Evolutionary conservation across 1,284 basidiomycete species (phyloP).

Genomic region (Ceratobasidium sp.): DNA sequence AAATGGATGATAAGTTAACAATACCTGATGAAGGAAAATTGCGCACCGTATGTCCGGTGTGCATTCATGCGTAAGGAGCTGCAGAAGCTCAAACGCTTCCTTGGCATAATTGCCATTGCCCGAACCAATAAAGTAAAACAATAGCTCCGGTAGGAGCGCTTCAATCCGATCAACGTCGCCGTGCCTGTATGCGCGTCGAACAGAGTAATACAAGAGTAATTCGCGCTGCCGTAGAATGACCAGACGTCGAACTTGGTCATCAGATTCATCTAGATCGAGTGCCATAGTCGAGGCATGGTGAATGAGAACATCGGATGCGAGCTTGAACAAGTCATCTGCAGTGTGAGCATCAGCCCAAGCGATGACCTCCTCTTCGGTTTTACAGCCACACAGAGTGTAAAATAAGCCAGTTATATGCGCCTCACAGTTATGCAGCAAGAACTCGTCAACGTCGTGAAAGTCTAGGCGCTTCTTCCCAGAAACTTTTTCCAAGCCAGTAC

Average conservation of each 20-base stretch:
- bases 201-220: neutral
- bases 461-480: neutral
- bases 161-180: slow-evolving; percentile 23
- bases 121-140: slow-evolving; percentile 12
- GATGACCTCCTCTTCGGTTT: neutral
- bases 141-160: neutral
- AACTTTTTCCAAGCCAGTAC: neutral
- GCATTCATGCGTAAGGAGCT: neutral
- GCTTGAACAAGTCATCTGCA: neutral
- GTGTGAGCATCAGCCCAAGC: neutral
- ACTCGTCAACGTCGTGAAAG: slow-evolving; percentile 6
- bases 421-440: neutral
- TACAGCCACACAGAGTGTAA: neutral
- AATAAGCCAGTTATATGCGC: neutral
- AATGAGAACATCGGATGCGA: neutral
- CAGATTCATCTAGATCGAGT: neutral
- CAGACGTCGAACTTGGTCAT: neutral
- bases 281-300: neutral
- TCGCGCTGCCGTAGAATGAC: neutral
- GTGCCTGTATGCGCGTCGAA: neutral
- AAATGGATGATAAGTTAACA: neutral
- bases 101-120: slow-evolving; percentile 6
- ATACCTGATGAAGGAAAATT: neutral
- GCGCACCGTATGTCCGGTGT: neutral
- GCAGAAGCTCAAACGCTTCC: neutral